These are phyloP conservation scores for Suillus subluteus DNA, from an alignment of 768 basidiomycete genomes.

Conservation along the genomic window DNA sequence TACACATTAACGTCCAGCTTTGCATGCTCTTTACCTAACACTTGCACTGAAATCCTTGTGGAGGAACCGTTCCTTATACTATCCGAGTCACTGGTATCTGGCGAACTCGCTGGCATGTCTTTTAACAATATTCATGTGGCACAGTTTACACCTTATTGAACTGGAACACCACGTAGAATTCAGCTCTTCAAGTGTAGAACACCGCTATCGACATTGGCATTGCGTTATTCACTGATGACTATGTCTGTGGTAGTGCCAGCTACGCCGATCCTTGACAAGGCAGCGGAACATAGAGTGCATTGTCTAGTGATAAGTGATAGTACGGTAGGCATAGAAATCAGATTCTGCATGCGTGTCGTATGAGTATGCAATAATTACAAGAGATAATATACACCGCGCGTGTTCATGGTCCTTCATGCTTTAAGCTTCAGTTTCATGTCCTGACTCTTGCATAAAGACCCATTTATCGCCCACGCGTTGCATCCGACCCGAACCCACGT, in stretches of 20 bases:
- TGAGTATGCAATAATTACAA: slow-evolving; percentile 8
- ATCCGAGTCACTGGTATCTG: too few relatives aligned
- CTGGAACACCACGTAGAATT: not conserved
- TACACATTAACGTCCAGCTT: not conserved
- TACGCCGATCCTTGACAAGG: not conserved
- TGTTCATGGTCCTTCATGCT: slow-evolving; percentile 20
- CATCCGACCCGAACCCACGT: slow-evolving; percentile 53
- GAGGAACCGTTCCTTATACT: not conserved
- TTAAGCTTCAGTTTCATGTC: slow-evolving; percentile 16
- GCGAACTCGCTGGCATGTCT: not conserved
- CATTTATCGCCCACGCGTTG: slow-evolving; percentile 72
- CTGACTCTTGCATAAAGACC: slow-evolving; percentile 60
- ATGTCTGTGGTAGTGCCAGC: not conserved
- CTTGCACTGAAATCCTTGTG: not conserved
- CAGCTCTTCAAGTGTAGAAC: not conserved
- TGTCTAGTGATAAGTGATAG: not conserved
- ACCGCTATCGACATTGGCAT: not conserved
- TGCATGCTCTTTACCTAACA: not conserved
- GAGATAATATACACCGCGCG: slow-evolving; percentile 18
- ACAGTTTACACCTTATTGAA: not conserved
- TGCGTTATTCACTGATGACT: too few relatives aligned
- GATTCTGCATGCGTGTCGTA: slow-evolving; percentile 2
- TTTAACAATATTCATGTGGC: not conserved
- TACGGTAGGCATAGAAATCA: slow-evolving; percentile 6
- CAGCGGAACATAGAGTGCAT: not conserved